Conservation (phyloP, 2,329 filamentous ascomycete genomes). For the Aspergillus fructus region DNA sequence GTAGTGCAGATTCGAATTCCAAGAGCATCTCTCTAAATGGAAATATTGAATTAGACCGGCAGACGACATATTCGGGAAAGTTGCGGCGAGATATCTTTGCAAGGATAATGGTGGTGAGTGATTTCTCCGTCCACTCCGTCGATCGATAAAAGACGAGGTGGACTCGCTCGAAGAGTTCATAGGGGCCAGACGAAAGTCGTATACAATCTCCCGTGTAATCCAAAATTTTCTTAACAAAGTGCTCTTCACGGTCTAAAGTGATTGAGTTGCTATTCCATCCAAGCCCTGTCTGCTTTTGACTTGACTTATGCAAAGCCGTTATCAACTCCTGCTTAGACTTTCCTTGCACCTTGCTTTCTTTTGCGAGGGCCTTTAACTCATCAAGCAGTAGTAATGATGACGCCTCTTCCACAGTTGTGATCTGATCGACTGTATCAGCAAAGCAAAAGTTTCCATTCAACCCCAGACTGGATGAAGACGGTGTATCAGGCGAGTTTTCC, state of each 20-base stretch:
- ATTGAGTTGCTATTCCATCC: constrained; percentile 53
- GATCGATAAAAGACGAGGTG: constrained; percentile 96
- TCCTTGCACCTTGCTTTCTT: constrained; percentile 80
- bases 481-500: constrained; percentile 50
- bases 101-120: constrained; percentile 88
- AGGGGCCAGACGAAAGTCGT: constrained; percentile 68
- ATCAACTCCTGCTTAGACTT: constrained; percentile 84
- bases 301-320: constrained; percentile 69
- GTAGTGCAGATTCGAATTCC: constrained; percentile 85
- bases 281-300: constrained; percentile 73
- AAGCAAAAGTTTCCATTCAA: constrained; percentile 68
- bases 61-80: constrained; percentile 89
- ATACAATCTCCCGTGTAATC: constrained; percentile 79
- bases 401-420: constrained; percentile 79
- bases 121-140: constrained; percentile 96
- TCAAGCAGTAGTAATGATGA: constrained; percentile 79
- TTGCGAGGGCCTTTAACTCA: constrained; percentile 80
- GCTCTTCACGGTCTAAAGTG: constrained; percentile 61
- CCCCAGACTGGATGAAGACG: constrained; percentile 38
- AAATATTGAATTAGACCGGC: constrained; percentile 86
- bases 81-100: constrained; percentile 84
- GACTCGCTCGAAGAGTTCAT: constrained; percentile 87
- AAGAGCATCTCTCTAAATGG: constrained; percentile 70
- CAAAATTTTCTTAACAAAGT: constrained; percentile 77
- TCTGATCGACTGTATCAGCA: constrained; percentile 74